Conservation (phyloP, 805 yeast species). For the Candida silvatica region DNA sequence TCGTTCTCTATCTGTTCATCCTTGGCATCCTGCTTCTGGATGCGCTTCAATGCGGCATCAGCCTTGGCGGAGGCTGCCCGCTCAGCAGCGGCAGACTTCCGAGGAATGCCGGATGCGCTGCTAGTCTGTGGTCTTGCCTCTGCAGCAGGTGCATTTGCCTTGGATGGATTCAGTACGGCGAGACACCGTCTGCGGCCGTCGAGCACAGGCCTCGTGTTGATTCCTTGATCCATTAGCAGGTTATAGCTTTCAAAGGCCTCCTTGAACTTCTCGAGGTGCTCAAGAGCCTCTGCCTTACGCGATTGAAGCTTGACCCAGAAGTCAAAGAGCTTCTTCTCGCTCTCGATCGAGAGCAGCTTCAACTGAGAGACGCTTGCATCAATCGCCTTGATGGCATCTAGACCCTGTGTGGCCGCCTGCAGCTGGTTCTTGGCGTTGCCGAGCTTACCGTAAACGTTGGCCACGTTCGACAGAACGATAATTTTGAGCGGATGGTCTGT, state of each 20-base stretch:
- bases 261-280: slow-evolving; percentile 62
- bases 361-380: slow-evolving; percentile 15
- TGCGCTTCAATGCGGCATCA: slow-evolving; percentile 40
- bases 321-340: slow-evolving; percentile 48
- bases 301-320: slow-evolving; percentile 67
- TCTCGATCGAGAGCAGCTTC: slow-evolving; percentile 33
- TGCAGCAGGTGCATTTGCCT: slow-evolving; percentile 5
- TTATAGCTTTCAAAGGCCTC: slow-evolving; percentile 58
- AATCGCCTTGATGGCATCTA: slow-evolving; percentile 27
- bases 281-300: slow-evolving; percentile 78
- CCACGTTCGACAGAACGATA: slow-evolving; percentile 67
- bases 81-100: neutral
- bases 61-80: slow-evolving; percentile 3
- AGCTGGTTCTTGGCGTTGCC: slow-evolving; percentile 60
- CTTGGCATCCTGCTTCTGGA: slow-evolving; percentile 37
- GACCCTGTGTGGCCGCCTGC: slow-evolving; percentile 37
- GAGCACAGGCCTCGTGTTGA: slow-evolving; percentile 51
- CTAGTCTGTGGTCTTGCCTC: slow-evolving; percentile 5
- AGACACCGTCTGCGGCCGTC: slow-evolving; percentile 81
- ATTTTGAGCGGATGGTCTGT: slow-evolving; percentile 54
- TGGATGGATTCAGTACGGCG: slow-evolving; percentile 49
- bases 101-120: neutral
- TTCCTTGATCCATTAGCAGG: slow-evolving; percentile 58
- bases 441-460: slow-evolving; percentile 53
- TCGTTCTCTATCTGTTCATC: slow-evolving; percentile 45